Evolutionary conservation across 768 basidiomycete species (phyloP), one percentile per base, ranked within the genome.

Genomic region (Termitomyces bulborhizus): DNA sequence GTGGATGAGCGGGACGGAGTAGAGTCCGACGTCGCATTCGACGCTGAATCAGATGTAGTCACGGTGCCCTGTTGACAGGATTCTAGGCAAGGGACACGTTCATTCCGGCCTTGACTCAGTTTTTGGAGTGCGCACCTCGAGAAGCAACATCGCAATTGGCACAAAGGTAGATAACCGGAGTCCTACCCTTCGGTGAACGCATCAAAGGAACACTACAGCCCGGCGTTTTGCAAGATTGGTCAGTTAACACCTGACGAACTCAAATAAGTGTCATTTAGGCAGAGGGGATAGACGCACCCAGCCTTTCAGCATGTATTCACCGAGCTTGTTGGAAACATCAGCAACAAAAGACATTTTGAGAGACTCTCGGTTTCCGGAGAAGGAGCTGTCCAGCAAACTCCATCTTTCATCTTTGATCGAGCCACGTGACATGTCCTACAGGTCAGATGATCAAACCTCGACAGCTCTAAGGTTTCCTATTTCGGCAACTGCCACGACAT

Each of bases 291-390:
- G 12, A 64, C 74, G 57, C 56, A 88, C 88, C 88, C 88, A 90
- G 61, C 89, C 89, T 67, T 81, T 83, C 59, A 90, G 71, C 82
- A 92, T 83, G 57, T 81, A 85, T 59, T 85, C 79, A 4, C 86
- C 86, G 15, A 91, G 76, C 39, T 71, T 77, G 56, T 70, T 69
- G n/a, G 88, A 82, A 9, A 87, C 76, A 62, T 86, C 79, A 40
- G 74, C 67, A 42, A 83, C 69, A 27, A 71, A 76, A 39, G 72
- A 71, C 84, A 86, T 86, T 26, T 16, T 9, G 4, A 24, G 46
- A 18, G n/a, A 12, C 6, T 4, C 37, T 24, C 13, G 3, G 16
- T 21, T 21, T 21, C 21, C 21, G 21, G 21, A 21, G 21, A 21
- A 21, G 21, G 21, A 21, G 21, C 21, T 21, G 21, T 21, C 21